Evolutionary conservation across 495 filamentous ascomycete species (phyloP).

Genomic region (Darksidea phi): DNA sequence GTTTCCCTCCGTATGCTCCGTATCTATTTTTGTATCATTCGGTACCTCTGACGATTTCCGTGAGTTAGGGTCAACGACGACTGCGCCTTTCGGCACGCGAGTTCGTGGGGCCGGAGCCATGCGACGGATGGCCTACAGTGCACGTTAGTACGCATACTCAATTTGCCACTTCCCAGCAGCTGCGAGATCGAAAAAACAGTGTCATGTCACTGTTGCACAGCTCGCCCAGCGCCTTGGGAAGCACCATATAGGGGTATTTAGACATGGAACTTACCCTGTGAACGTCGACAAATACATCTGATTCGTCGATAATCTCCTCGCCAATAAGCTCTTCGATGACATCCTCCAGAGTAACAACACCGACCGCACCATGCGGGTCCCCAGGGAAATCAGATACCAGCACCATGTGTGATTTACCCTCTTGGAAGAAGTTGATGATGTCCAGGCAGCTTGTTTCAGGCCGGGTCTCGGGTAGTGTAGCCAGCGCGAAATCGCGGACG

Average conservation of each 20-base stretch:
- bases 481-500: conserved; percentile 86
- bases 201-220: no score
- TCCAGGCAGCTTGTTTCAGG: conserved; percentile 95
- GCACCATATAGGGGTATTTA: no score
- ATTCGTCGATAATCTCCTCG: conserved; percentile 80
- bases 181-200: no score
- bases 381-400: conserved; percentile 88
- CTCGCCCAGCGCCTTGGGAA: no score
- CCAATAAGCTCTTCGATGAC: conserved; percentile 98
- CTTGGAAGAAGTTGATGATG: conserved; percentile 99
- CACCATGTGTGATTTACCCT: conserved; percentile 99
- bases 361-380: conserved; percentile 81
- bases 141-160: no score
- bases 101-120: conserved; percentile 64
- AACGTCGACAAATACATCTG: conserved; percentile 94
- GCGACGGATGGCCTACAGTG: conserved; percentile 89
- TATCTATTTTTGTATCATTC: conserved; percentile 1
- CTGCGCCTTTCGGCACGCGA: conserved; percentile 58
- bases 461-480: conserved; percentile 89
- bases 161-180: no score
- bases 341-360: conserved; percentile 94
- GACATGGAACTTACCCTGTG: no score
- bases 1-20: conserved; percentile 1
- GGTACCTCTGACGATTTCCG: conserved; percentile 10
- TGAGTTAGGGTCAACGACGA: conserved; percentile 41